Evolutionary conservation across 2,329 filamentous ascomycete species (phyloP).

Genomic region (Alternaria brassicae): DNA sequence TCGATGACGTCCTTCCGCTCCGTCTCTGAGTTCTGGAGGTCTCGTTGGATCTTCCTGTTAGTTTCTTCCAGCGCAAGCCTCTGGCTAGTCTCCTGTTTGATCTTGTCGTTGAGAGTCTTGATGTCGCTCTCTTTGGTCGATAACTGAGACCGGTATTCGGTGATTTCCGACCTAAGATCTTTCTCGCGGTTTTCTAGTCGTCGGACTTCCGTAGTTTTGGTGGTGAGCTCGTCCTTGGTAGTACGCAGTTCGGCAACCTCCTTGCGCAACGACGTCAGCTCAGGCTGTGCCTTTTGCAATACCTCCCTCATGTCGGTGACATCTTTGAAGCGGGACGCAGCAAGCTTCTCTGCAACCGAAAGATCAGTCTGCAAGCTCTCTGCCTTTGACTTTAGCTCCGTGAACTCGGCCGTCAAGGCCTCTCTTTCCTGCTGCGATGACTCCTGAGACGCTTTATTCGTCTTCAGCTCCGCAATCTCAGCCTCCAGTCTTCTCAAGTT

Average conservation of each 20-base stretch:
- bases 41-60: constrained; percentile 74
- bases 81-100: constrained; percentile 74
- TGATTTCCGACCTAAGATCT: constrained; percentile 78
- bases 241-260: constrained; percentile 78
- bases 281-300: constrained; percentile 83
- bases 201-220: constrained; percentile 69
- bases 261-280: constrained; percentile 78
- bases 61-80: constrained; percentile 80
- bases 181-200: constrained; percentile 83
- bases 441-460: constrained; percentile 55
- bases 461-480: constrained; percentile 67
- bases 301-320: constrained; percentile 80
- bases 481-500: constrained; percentile 73
- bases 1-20: constrained; percentile 81
- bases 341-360: constrained; percentile 83
- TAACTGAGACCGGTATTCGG: constrained; percentile 71
- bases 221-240: constrained; percentile 75
- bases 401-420: constrained; percentile 68
- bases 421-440: constrained; percentile 61
- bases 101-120: constrained; percentile 77
- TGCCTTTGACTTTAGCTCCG: constrained; percentile 74
- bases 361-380: constrained; percentile 80
- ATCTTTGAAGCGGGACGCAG: constrained; percentile 87
- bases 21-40: constrained; percentile 77
- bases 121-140: constrained; percentile 80